These are phyloP conservation scores for Xylaria longipes DNA, from an alignment of 495 filamentous ascomycete species.

Conservation along the genomic window DNA sequence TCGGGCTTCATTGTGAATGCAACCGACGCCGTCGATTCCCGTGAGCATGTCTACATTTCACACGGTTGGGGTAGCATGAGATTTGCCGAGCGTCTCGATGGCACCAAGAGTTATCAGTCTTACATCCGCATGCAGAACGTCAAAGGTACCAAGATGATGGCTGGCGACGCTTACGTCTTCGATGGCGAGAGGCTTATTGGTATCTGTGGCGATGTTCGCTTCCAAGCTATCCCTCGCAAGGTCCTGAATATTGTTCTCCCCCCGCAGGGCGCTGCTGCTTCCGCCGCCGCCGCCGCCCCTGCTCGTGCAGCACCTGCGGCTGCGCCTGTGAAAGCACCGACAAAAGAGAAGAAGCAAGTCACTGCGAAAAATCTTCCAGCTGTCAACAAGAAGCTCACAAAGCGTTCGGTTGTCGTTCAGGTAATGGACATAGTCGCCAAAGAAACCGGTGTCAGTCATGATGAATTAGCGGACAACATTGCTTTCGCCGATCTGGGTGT, in stretches of 20 bases:
- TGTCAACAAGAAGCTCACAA: conserved; percentile 48
- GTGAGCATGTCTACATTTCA: conserved; percentile 74
- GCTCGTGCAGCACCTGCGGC: conserved; percentile 46
- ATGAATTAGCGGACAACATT: conserved; percentile 64
- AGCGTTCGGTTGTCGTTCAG: conserved; percentile 45
- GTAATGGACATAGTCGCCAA: conserved; percentile 69
- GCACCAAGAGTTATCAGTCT: conserved; percentile 69
- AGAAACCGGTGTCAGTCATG: conserved; percentile 67
- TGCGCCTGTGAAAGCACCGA: conserved; percentile 50
- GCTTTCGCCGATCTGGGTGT: conserved; percentile 63
- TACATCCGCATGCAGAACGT: conserved; percentile 74
- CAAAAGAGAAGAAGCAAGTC: conserved; percentile 52
- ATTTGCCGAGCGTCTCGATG: conserved; percentile 67
- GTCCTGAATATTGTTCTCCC: conserved; percentile 71
- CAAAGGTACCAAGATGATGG: conserved; percentile 56
- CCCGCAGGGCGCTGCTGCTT: conserved; percentile 56
- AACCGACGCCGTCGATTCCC: conserved; percentile 72
- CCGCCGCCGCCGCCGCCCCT: conserved; percentile 36
- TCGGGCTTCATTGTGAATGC: conserved; percentile 84
- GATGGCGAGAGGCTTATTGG: conserved; percentile 67
- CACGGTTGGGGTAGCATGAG: conserved; percentile 82
- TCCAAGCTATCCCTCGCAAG: conserved; percentile 70
- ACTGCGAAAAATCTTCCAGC: conserved; percentile 50
- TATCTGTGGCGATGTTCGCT: conserved; percentile 61
- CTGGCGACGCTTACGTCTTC: conserved; percentile 70